These are phyloP conservation scores for Piloderma croceum DNA, from an alignment of 768 basidiomycete genomes.

Conservation along the genomic window DNA sequence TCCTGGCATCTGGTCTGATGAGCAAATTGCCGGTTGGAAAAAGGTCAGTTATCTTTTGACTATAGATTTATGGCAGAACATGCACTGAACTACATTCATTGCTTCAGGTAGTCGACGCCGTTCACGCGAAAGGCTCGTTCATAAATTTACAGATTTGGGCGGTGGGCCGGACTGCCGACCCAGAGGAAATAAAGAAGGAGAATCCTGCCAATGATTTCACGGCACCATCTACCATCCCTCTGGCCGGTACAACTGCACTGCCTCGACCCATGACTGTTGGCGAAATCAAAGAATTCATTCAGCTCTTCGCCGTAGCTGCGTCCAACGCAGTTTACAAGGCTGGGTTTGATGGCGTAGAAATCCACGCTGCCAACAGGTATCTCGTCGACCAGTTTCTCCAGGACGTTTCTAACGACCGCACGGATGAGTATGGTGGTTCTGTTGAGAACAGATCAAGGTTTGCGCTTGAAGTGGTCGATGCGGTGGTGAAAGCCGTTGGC, in stretches of 20 bases:
- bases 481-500: constrained; percentile 39
- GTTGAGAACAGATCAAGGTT: no score
- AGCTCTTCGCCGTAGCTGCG: constrained; percentile 50
- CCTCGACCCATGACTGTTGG: no score
- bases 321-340: constrained; percentile 43
- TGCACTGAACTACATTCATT: constrained; percentile 35
- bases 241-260: constrained; percentile 39
- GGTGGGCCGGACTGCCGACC: constrained; percentile 30
- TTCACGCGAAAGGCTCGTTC: constrained; percentile 38
- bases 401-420: no score
- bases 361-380: no score
- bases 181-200: no score
- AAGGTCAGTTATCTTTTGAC: constrained; percentile 24
- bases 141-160: constrained; percentile 47
- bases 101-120: no score
- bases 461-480: constrained; percentile 41
- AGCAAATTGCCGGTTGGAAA: no score
- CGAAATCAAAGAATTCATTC: constrained; percentile 46
- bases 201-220: constrained; percentile 20
- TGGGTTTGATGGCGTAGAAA: no score
- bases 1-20: constrained; percentile 46
- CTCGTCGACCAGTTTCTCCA: no score
- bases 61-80: neutral
- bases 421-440: no score
- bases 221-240: constrained; percentile 28